Conservation (phyloP, 345 rosid genomes). For the Citrus reticulata region DNA sequence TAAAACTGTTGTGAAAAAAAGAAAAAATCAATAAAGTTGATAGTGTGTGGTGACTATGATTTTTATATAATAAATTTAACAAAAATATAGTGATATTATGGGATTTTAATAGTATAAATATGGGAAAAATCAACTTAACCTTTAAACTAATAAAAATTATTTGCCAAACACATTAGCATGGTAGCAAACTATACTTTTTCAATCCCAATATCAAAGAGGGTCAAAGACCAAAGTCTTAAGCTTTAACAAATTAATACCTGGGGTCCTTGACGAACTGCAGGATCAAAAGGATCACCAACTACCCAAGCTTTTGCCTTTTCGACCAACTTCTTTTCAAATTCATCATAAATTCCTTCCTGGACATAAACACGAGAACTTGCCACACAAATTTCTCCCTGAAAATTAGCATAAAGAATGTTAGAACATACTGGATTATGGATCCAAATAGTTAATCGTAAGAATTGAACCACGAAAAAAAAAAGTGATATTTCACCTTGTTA, state of each 20-base stretch:
- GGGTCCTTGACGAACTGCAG: conserved; percentile 55
- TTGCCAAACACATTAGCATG: rapidly evolving
- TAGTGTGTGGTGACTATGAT: no score
- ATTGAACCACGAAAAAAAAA: not conserved
- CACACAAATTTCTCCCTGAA: conserved; percentile 72
- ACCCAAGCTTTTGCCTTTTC: conserved; percentile 56
- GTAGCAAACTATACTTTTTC: no score
- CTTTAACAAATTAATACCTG: conserved; percentile 38
- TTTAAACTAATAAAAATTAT: no score
- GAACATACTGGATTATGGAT: not conserved
- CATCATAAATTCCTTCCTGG: conserved; percentile 75
- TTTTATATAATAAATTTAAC: no score
- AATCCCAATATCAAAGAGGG: no score
- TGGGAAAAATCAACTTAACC: no score
- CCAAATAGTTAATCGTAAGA: not conserved
- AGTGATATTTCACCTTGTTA: conserved; percentile 46
- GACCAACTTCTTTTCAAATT: conserved; percentile 44
- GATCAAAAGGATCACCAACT: conserved; percentile 80
- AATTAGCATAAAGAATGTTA: not conserved
- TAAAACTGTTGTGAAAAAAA: not conserved
- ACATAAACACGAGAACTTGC: conserved; percentile 78
- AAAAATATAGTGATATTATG: no score
- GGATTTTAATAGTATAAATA: no score
- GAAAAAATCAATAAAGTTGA: no score
- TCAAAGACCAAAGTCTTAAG: no score